Percentiles rank a stretch among this genome's conserved stretches.
phyloP scores from a whole-genome alignment of 371 early-diverging fungal species.

The Rozella allomycis region DNA sequence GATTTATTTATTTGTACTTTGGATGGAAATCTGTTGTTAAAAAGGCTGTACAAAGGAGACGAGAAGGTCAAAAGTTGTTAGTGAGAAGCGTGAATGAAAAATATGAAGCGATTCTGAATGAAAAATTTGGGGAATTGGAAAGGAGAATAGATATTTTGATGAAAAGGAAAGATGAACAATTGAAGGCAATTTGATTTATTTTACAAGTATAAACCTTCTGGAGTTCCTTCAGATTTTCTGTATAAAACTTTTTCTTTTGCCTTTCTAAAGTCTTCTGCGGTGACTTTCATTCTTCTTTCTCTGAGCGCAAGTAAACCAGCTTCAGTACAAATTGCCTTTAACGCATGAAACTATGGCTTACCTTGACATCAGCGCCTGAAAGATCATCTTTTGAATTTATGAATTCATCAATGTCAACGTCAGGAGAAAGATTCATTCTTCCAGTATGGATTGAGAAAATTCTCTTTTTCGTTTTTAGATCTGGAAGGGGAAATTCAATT shows the following conservation, averaged over 20 bases:
- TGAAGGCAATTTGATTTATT: too few species aligned
- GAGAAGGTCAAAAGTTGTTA: too few species aligned
- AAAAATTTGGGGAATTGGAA: too few species aligned
- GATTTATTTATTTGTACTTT: too few species aligned
- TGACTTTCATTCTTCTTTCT: conserved; percentile 97
- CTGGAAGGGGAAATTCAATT: conserved; percentile 99
- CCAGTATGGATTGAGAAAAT: conserved; percentile 98
- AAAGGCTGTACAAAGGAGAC: too few species aligned
- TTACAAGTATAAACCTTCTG: conserved; percentile 83
- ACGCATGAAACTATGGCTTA: too few species aligned
- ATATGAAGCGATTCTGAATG: too few species aligned
- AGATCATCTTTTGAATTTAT: conserved; percentile 97
- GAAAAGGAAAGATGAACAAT: too few species aligned
- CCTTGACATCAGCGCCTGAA: conserved; percentile 99
- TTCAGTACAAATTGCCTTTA: conserved; percentile 97
- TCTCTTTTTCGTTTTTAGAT: conserved; percentile 92
- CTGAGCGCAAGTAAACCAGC: conserved; percentile 95
- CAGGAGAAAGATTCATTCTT: conserved; percentile 90
- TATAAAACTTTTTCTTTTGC: conserved; percentile 98
- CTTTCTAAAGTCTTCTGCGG: conserved; percentile 92
- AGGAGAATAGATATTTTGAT: too few species aligned
- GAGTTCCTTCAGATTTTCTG: conserved; percentile 93
- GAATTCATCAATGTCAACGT: conserved; percentile 96
- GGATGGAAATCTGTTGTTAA: too few species aligned
- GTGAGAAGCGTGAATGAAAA: too few species aligned